Evolutionary conservation across 176 grass and related monocot species (phyloP).

Genomic region (Pontederia paniculata): DNA sequence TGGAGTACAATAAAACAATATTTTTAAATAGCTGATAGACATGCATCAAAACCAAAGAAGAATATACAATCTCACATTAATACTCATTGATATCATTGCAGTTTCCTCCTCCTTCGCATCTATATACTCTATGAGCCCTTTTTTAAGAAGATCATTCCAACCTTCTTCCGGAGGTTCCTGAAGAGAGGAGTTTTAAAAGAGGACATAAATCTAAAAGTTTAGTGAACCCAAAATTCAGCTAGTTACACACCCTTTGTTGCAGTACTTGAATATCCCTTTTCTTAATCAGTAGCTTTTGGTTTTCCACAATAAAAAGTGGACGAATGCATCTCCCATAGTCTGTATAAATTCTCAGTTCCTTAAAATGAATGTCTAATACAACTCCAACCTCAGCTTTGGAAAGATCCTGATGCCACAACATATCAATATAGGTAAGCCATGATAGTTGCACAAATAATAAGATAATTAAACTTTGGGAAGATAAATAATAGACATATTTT

Average conservation of each 20-base stretch:
- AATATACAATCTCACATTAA: constrained; percentile 49
- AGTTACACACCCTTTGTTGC: constrained; percentile 67
- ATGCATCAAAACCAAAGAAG: not conserved
- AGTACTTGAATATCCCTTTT: constrained; percentile 71
- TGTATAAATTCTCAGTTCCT: constrained; percentile 90
- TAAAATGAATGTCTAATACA: constrained; percentile 86
- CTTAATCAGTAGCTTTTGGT: constrained; percentile 84
- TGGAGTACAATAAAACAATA: too few species aligned
- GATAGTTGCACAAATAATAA: too few species aligned
- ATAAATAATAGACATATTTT: too few species aligned
- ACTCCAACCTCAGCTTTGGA: constrained; percentile 99
- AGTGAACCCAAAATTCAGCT: not conserved
- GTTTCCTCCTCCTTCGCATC: constrained; percentile 98
- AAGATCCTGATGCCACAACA: constrained; percentile 43
- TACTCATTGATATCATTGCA: constrained; percentile 98
- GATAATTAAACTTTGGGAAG: too few species aligned
- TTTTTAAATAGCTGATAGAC: too few species aligned
- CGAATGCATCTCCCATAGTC: constrained; percentile 97
- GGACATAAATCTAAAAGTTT: too few species aligned
- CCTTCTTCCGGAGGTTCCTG: constrained; percentile 88
- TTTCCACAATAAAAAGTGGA: constrained; percentile 93
- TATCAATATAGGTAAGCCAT: too few species aligned
- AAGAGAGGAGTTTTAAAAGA: not conserved
- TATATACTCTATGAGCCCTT: constrained; percentile 96
- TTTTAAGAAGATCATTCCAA: constrained; percentile 87